Percentiles rank a stretch among this genome's conserved stretches.
Evolutionary conservation across 345 rosid species (phyloP).

Genomic region (Eucalyptus cloeziana): DNA sequence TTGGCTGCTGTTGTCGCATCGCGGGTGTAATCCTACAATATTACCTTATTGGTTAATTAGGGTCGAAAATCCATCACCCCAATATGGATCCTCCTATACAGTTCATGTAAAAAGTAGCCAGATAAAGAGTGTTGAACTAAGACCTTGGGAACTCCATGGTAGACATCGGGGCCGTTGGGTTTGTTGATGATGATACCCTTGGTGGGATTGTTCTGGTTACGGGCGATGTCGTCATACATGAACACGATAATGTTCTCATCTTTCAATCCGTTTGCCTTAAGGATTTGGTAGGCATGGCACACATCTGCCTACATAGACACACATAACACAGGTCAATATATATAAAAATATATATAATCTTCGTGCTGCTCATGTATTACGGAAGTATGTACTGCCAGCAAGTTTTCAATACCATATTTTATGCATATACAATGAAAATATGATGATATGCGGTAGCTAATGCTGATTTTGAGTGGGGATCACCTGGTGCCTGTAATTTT

Average conservation of each 20-base stretch:
- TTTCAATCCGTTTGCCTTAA: constrained; percentile 39
- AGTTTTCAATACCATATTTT: background rate
- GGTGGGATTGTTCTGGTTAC: constrained; percentile 22
- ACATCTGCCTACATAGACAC: constrained; percentile 39
- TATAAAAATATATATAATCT: background rate
- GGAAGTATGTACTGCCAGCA: background rate
- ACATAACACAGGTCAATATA: background rate
- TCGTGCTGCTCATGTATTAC: background rate
- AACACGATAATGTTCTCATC: constrained; percentile 69
- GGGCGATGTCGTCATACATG: constrained; percentile 73
- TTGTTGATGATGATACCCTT: constrained; percentile 56
- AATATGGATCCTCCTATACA: background rate
- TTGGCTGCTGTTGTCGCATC: constrained; percentile 19
- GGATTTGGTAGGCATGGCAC: constrained; percentile 62
- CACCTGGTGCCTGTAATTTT: constrained; percentile 40
- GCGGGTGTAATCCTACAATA: constrained; percentile 51
- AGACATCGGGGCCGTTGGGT: constrained; percentile 49
- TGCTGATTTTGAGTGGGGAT: background rate
- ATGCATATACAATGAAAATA: background rate
- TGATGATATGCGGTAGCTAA: too few relatives aligned
- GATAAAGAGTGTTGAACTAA: background rate
- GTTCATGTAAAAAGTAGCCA: background rate
- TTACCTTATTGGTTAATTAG: background rate
- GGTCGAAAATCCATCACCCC: background rate
- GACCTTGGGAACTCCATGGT: constrained; percentile 62